Percentiles rank a stretch among this genome's conserved stretches.
Evolutionary conservation across 805 yeast species (phyloP).

Genomic region (Priceomyces medius): DNA sequence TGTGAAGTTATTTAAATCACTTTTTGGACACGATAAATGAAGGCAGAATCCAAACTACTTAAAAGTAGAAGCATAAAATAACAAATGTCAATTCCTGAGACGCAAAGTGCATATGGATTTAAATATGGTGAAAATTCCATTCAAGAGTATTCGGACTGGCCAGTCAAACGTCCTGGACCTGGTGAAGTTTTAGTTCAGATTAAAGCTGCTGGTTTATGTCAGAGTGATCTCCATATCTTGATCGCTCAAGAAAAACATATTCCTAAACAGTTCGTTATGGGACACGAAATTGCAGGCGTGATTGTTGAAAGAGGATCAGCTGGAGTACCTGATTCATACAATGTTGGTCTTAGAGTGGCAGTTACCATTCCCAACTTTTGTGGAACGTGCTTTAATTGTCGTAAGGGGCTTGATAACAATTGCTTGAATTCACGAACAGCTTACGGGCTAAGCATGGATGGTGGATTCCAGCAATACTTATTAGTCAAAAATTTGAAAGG

Average conservation of each 20-base stretch:
- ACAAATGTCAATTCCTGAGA: conserved; percentile 21
- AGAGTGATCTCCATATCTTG: conserved; percentile 42
- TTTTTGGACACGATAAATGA: too few species aligned
- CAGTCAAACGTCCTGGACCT: conserved; percentile 29
- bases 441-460: conserved; percentile 38
- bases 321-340: conserved; percentile 20
- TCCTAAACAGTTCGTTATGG: conserved; percentile 40
- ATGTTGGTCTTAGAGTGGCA: conserved; percentile 30
- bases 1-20: too few species aligned
- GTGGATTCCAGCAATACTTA: conserved; percentile 43
- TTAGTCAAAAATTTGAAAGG: conserved; percentile 34
- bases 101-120: conserved; percentile 36
- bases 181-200: conserved; percentile 34
- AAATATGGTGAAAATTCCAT: conserved; percentile 24
- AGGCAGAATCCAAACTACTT: too few species aligned
- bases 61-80: too few species aligned
- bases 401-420: conserved; percentile 32
- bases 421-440: conserved; percentile 26
- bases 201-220: conserved; percentile 46
- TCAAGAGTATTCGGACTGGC: conserved; percentile 25
- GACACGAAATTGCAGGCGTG: conserved; percentile 45
- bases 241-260: conserved; percentile 16
- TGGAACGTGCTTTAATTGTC: conserved; percentile 35
- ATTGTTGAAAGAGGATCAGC: conserved; percentile 30
- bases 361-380: conserved; percentile 31